Evolutionary conservation across 2,329 filamentous ascomycete genomes (phyloP).

Genomic region (Diplodia sapinea): DNA sequence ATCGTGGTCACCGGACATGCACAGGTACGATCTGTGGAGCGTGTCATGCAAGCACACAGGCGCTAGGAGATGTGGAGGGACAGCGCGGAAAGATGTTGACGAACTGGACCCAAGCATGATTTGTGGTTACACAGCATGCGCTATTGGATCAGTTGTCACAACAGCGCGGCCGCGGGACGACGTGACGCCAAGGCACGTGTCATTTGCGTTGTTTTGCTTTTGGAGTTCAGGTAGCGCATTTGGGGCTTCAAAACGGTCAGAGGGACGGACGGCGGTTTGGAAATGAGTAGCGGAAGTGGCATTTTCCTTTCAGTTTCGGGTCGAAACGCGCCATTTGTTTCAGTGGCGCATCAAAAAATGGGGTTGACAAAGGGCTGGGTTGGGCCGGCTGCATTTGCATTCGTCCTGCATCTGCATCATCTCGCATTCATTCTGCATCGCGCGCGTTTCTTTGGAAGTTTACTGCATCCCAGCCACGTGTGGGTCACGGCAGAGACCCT

Average conservation of each 20-base stretch:
- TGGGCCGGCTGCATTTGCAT: constrained; percentile 26
- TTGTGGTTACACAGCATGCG: constrained; percentile 24
- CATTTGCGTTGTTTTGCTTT: constrained; percentile 21
- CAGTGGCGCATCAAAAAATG: constrained; percentile 27
- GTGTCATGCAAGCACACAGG: constrained; percentile 1
- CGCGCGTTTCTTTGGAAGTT: constrained; percentile 10
- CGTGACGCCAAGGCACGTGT: constrained; percentile 13
- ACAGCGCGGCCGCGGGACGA: constrained; percentile 2
- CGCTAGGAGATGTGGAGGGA: constrained; percentile 23
- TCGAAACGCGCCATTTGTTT: constrained; percentile 28
- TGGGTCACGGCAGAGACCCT: constrained; percentile 19
- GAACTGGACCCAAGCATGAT: constrained; percentile 9
- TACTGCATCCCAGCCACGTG: constrained; percentile 20
- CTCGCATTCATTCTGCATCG: constrained; percentile 15
- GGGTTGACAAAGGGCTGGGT: constrained; percentile 15
- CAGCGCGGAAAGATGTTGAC: constrained; percentile 16
- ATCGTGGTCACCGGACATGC: constrained; percentile 15
- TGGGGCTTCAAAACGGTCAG: constrained; percentile 17
- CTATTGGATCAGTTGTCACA: constrained; percentile 24
- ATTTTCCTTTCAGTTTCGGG: constrained; percentile 23
- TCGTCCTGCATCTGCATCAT: constrained; percentile 22
- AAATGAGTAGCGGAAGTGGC: constrained; percentile 26
- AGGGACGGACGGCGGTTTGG: constrained; percentile 13
- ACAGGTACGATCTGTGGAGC: constrained; percentile 9
- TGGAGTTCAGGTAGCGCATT: constrained; percentile 7